Evolutionary conservation across 2,329 filamentous ascomycete species (phyloP).

Genomic region (Trichoderma breve): DNA sequence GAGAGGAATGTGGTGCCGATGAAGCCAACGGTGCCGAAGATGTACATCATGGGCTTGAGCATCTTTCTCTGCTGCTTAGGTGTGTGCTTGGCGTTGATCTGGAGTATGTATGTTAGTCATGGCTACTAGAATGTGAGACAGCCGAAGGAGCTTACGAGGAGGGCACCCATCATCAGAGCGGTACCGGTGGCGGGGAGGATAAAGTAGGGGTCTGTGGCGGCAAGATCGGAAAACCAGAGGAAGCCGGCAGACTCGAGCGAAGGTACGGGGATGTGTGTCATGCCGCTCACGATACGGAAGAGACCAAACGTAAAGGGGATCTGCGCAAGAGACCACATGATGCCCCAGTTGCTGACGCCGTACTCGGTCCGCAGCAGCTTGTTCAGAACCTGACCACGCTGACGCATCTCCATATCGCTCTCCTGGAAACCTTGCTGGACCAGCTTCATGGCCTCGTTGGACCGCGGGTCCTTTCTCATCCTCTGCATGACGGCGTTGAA

Average conservation of each 20-base stretch:
- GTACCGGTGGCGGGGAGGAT: constrained; percentile 66
- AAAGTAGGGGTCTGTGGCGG: constrained; percentile 72
- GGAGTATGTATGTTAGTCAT: constrained; percentile 21
- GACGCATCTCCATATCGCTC: constrained; percentile 45
- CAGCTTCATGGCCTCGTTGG: constrained; percentile 46
- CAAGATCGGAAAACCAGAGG: constrained; percentile 78
- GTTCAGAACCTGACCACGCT: constrained; percentile 36
- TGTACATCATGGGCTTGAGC: constrained; percentile 42
- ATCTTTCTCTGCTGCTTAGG: constrained; percentile 36
- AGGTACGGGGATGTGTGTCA: constrained; percentile 77
- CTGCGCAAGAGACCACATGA: constrained; percentile 42
- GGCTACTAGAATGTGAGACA: too few species aligned
- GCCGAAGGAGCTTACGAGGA: constrained; percentile 44
- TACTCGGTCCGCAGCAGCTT: constrained; percentile 40
- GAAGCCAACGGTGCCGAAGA: constrained; percentile 45
- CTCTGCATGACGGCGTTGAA: constrained; percentile 57
- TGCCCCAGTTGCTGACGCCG: constrained; percentile 33
- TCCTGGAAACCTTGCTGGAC: constrained; percentile 44
- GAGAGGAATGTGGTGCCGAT: constrained; percentile 48
- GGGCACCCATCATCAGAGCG: constrained; percentile 53
- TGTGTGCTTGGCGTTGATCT: constrained; percentile 39
- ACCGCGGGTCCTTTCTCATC: constrained; percentile 54
- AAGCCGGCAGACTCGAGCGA: constrained; percentile 68
- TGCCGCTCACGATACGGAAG: constrained; percentile 73
- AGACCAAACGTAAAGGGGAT: constrained; percentile 74